Evolutionary conservation across 192 early-diverging fungal genomes (phyloP), one percentile per base, ranked within the genome.

Genomic region (Cetraspora pellucida): DNA sequence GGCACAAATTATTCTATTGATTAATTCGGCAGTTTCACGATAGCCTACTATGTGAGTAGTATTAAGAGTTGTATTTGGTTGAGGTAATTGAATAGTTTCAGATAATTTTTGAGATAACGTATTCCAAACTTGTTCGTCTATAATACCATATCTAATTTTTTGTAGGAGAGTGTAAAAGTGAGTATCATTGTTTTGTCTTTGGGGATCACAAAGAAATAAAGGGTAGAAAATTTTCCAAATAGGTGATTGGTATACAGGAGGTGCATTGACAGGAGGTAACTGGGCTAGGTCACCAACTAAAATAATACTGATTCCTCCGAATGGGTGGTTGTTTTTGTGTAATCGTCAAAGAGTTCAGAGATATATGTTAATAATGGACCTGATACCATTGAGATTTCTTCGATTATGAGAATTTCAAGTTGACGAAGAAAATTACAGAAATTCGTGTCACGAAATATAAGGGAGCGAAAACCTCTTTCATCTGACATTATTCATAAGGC

Each of bases 331-430:
- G 17, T 37, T 64, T 3, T 52, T 70, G 0, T 23, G n/a, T 1
- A 50, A 21, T 19, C 1, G 7, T 2, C 31, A 50, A 70, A 70
- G 9, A 70, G 11, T 0, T 57, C 31, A 23, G 49, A 54, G 9
- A 72, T 72, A 28, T 54, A 72, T 1, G 70, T 55, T 3, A 72
- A 28, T 0, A 72, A 19, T 17, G 14, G 10, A 14, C 25, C 11
- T 7, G 28, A 37, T 21, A 72, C 70, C 70, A 72, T 72, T 31
- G 70, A 57, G 1, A 72, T 19, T 57, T 72, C 52, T 7, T 72
- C 70, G 19, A 72, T 72, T 17, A 71, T 71, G 16, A 71, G 5
- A 13, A 13, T 28, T 27, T 71, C 16, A 25, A 55, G 50, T 71
- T 52, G 31, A 52, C 2, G 9, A 5, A 71, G 17, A 30, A 52